Conservation (phyloP, 2,329 filamentous ascomycete species). For the Penicillium sp. region DNA sequence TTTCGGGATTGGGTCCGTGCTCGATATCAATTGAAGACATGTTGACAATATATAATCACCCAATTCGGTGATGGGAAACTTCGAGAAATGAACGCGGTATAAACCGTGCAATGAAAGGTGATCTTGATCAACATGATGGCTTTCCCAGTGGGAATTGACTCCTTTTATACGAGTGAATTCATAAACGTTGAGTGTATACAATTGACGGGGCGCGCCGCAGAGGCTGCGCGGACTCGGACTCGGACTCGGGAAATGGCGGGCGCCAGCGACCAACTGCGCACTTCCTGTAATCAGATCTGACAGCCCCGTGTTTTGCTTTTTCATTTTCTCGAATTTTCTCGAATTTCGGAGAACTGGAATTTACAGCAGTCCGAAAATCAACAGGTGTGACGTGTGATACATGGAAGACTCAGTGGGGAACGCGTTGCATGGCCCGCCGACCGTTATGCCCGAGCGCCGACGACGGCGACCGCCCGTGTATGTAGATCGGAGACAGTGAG, state of each 20-base stretch:
- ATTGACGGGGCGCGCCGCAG: background rate
- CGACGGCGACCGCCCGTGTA: constrained; percentile 49
- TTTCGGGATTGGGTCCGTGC: no score
- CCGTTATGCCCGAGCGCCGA: constrained; percentile 29
- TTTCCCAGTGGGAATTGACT: background rate
- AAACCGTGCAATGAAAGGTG: background rate
- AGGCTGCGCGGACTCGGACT: background rate
- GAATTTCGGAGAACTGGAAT: background rate
- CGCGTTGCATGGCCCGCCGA: constrained; percentile 13
- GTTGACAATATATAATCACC: background rate
- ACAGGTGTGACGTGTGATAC: background rate
- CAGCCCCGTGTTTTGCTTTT: background rate
- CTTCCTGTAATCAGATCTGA: constrained; percentile 5
- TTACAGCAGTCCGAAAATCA: background rate
- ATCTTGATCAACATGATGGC: background rate
- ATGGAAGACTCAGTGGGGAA: background rate
- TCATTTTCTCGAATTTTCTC: background rate
- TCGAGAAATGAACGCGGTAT: no score
- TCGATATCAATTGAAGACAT: constrained; percentile 3
- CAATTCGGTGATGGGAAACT: background rate
- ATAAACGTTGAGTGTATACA: background rate
- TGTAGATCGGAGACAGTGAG: constrained; percentile 1
- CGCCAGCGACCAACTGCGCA: constrained; percentile 25
- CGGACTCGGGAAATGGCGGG: constrained; percentile 26
- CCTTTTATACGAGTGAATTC: background rate